Evolutionary conservation across 106 monocot genomes (phyloP).

Genomic region (Dioscorea zingiberensis): DNA sequence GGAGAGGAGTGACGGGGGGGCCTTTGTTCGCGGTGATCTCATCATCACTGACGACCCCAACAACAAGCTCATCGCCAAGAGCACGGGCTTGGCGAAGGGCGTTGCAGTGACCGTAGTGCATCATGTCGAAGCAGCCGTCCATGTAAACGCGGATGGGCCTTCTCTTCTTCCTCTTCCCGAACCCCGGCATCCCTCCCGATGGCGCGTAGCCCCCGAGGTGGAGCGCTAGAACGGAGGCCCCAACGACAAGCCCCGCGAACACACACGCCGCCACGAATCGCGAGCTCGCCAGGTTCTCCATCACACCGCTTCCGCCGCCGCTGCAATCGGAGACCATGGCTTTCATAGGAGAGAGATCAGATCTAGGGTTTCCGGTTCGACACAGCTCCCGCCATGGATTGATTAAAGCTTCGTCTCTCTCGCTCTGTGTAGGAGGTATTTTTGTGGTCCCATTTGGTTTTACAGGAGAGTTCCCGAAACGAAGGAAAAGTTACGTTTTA

Average conservation of each 20-base stretch:
- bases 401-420: too few relatives aligned
- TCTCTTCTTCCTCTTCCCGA: conserved; percentile 30
- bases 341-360: background rate
- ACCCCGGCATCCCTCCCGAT: conserved; percentile 1
- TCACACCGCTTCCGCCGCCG: background rate
- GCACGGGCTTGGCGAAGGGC: conserved; percentile 87
- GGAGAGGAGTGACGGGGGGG: conserved; percentile 79
- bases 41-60: conserved; percentile 84
- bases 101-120: conserved; percentile 99
- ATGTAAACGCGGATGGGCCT: conserved; percentile 83
- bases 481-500: background rate
- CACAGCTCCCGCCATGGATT: too few relatives aligned
- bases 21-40: conserved; percentile 93
- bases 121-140: conserved; percentile 99
- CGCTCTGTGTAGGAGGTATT: too few relatives aligned
- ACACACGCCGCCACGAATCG: conserved; percentile 28
- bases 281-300: conserved; percentile 17
- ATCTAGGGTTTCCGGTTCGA: background rate
- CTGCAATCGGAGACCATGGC: conserved; percentile 11
- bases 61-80: conserved; percentile 89
- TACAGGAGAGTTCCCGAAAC: background rate
- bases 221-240: conserved; percentile 34
- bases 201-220: conserved; percentile 13
- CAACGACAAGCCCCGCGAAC: conserved; percentile 20
- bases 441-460: background rate